Evolutionary conservation across 139 green algal genomes (phyloP).

Genomic region (Nannochloris sp.): DNA sequence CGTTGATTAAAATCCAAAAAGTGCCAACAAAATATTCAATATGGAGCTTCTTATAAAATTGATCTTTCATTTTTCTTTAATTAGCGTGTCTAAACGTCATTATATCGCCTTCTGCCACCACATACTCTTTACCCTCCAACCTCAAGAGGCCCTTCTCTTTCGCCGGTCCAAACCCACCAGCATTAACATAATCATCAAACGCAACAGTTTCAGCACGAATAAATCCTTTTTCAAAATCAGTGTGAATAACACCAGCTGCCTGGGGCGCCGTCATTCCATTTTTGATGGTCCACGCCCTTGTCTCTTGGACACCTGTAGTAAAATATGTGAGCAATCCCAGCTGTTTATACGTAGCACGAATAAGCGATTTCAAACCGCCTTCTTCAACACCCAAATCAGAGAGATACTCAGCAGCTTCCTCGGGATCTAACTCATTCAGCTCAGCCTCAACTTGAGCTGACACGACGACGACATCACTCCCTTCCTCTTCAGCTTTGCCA

Average conservation of each 20-base stretch:
- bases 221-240: conserved; percentile 91
- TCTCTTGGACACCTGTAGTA: conserved; percentile 95
- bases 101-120: conserved; percentile 91
- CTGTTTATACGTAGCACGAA: conserved; percentile 68
- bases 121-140: conserved; percentile 95
- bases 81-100: conserved; percentile 57
- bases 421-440: conserved; percentile 78
- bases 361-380: conserved; percentile 63
- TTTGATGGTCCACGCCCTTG: conserved; percentile 81
- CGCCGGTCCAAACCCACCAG: conserved; percentile 38
- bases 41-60: neutral
- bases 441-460: conserved; percentile 87
- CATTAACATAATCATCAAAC: conserved; percentile 67
- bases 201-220: conserved; percentile 87
- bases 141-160: conserved; percentile 78
- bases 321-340: conserved; percentile 96
- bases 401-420: conserved; percentile 85
- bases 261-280: conserved; percentile 79
- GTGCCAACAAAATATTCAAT: neutral
- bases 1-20: too few species aligned
- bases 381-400: conserved; percentile 71
- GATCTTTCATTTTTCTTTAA: neutral
- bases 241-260: conserved; percentile 90
- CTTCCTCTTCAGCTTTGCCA: conserved; percentile 51
- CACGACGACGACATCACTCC: conserved; percentile 65